phyloP scores from a whole-genome alignment of 345 rosid genomes.

The Citrus sp. region DNA sequence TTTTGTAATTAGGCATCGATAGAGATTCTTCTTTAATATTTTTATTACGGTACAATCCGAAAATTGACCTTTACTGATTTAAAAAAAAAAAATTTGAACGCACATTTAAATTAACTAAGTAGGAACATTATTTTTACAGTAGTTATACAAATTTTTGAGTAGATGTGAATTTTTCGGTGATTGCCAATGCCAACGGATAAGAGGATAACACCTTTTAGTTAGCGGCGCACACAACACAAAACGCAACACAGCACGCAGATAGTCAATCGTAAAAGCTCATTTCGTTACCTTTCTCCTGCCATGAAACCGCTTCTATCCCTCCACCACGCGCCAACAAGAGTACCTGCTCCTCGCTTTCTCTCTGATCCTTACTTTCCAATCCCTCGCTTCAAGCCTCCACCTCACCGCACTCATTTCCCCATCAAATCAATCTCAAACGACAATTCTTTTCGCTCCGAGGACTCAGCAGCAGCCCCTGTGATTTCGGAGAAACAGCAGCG shows the following conservation, averaged over 20 bases:
- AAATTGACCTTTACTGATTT: too few species aligned
- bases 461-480: constrained; percentile 26
- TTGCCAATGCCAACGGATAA: not conserved
- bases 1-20: too few species aligned
- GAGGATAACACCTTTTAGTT: not conserved
- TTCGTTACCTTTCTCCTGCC: constrained; percentile 2
- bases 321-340: constrained; percentile 6
- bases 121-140: too few species aligned
- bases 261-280: too few species aligned
- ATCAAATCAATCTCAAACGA: constrained; percentile 34
- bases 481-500: constrained; percentile 26
- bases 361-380: constrained; percentile 12
- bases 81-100: too few species aligned
- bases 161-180: not conserved
- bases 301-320: constrained; percentile 42
- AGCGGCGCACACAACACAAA: too few species aligned
- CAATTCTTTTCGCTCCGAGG: constrained; percentile 24
- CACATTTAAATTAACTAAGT: too few species aligned
- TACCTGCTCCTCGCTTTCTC: constrained; percentile 20
- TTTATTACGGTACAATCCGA: too few species aligned
- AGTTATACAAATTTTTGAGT: too few species aligned
- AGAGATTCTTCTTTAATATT: too few species aligned
- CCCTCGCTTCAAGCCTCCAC: constrained; percentile 27
- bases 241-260: too few species aligned
- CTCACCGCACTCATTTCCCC: constrained; percentile 30